phyloP scores from a whole-genome alignment of 495 filamentous ascomycete species.

The Trichoderma asperelloides region DNA sequence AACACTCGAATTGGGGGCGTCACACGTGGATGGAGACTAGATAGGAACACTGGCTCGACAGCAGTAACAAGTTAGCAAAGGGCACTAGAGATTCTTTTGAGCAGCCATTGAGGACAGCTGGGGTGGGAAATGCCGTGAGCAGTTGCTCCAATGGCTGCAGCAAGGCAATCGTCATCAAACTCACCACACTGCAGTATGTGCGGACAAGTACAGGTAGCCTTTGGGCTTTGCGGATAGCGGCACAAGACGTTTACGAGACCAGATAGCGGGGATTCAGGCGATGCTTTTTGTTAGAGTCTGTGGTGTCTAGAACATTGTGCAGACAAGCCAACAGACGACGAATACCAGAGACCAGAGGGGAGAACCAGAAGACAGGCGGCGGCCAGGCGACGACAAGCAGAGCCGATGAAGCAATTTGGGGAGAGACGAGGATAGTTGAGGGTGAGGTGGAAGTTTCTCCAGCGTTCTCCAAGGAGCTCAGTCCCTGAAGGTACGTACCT shows the following conservation, averaged over 20 bases:
- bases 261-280: neutral
- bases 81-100: too few relatives aligned
- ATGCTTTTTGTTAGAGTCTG: neutral
- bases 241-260: neutral
- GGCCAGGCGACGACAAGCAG: neutral
- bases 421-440: constrained; percentile 4
- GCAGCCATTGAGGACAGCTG: too few relatives aligned
- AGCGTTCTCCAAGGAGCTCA: neutral
- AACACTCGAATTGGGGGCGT: neutral
- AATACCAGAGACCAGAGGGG: constrained; percentile 9
- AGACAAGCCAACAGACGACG: constrained; percentile 5
- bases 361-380: constrained; percentile 9
- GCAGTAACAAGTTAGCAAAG: neutral
- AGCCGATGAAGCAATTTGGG: neutral
- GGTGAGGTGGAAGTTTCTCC: constrained; percentile 13
- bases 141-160: too few relatives aligned
- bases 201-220: neutral
- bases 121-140: too few relatives aligned
- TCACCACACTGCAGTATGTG: constrained; percentile 5
- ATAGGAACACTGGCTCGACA: neutral
- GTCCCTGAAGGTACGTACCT: neutral
- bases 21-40: neutral
- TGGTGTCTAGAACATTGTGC: constrained; percentile 5
- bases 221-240: neutral
- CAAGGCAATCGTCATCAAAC: neutral